A percentile compares a stretch with the other conserved stretches of the same genome.
Evolutionary conservation across 495 filamentous ascomycete genomes (phyloP).

Genomic region (Xylaria flabelliformis): DNA sequence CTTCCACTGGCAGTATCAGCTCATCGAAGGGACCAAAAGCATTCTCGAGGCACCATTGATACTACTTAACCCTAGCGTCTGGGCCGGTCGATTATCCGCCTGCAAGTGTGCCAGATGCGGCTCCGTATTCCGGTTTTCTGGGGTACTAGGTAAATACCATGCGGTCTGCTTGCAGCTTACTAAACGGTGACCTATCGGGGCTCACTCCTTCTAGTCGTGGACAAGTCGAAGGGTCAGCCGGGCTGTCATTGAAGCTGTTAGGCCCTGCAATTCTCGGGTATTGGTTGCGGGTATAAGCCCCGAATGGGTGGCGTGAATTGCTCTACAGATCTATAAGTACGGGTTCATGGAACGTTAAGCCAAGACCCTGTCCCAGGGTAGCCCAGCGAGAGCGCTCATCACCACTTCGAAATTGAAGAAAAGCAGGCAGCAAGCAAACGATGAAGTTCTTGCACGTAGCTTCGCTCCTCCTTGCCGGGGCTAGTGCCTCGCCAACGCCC

Average conservation of each 20-base stretch:
- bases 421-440: background rate
- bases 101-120: background rate
- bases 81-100: background rate
- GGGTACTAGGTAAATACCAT: background rate
- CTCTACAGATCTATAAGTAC: constrained; percentile 14
- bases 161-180: background rate
- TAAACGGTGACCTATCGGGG: background rate
- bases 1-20: background rate
- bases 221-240: background rate
- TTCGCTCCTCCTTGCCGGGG: constrained; percentile 22
- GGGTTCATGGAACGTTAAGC: background rate
- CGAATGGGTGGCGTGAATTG: background rate
- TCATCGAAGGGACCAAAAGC: background rate
- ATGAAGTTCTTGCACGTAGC: constrained; percentile 18
- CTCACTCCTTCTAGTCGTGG: constrained; percentile 2
- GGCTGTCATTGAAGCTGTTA: background rate
- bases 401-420: background rate
- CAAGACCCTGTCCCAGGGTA: background rate
- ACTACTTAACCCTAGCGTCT: background rate
- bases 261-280: constrained; percentile 5
- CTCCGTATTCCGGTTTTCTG: background rate
- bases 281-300: background rate
- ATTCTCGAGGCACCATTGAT: background rate
- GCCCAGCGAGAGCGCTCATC: background rate
- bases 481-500: constrained; percentile 7